Conservation (phyloP, 2,329 filamentous ascomycete species). For the Ustulina deusta region DNA sequence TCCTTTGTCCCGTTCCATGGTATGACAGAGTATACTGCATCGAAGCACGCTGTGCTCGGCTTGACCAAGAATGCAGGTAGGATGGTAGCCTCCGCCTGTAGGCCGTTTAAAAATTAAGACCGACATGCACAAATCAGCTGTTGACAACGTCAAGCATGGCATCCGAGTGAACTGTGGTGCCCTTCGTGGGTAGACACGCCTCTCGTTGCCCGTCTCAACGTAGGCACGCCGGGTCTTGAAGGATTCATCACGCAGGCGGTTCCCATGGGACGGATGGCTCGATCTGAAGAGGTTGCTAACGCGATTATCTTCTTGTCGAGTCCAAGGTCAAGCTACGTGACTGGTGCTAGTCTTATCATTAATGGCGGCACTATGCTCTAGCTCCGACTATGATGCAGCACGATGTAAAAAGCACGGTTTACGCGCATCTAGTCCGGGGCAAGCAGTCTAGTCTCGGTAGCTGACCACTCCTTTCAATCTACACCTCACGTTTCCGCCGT, state of each 20-base stretch:
- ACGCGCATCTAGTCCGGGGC: too few relatives aligned
- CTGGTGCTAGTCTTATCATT: neutral
- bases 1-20: neutral
- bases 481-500: too few relatives aligned
- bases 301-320: neutral
- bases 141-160: neutral
- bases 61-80: neutral
- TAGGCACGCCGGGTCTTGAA: neutral
- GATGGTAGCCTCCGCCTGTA: too few relatives aligned
- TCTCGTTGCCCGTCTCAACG: neutral
- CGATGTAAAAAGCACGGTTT: too few relatives aligned
- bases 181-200: neutral
- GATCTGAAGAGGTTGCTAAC: neutral
- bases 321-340: neutral
- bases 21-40: neutral
- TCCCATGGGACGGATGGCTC: neutral
- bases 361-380: neutral
- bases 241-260: neutral
- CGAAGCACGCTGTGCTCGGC: constrained; percentile 4
- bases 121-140: constrained; percentile 1
- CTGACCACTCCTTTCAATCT: too few relatives aligned
- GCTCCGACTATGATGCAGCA: too few relatives aligned
- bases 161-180: constrained; percentile 2
- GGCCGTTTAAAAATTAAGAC: neutral
- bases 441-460: too few relatives aligned